A percentile compares a stretch with the other conserved stretches of the same genome.
phyloP scores from a whole-genome alignment of 768 basidiomycete species.

The Polyporus arcularius region DNA sequence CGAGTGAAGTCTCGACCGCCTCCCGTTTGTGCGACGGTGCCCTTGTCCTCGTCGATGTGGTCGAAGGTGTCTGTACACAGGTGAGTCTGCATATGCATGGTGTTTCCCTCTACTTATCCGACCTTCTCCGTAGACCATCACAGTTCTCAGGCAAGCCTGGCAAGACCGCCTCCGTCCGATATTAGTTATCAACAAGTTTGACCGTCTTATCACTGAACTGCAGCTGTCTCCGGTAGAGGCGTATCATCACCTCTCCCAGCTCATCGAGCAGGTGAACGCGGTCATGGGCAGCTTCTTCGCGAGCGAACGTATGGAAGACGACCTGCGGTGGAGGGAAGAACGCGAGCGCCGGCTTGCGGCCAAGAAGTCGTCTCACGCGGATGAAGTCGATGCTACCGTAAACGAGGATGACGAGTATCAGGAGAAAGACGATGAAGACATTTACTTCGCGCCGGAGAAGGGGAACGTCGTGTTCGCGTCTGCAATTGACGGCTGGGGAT shows the following conservation, averaged over 20 bases:
- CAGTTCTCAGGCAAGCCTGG: slow-evolving; percentile 95
- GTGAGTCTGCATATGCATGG: slow-evolving; percentile 37
- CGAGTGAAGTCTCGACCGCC: slow-evolving; percentile 94
- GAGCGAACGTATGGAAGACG: slow-evolving; percentile 94
- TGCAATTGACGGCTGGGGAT: slow-evolving; percentile 97
- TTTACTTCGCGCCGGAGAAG: slow-evolving; percentile 94
- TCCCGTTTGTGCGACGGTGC: slow-evolving; percentile 94
- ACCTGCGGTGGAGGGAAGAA: slow-evolving; percentile 91
- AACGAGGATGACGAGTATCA: slow-evolving; percentile 74
- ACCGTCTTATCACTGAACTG: slow-evolving; percentile 91
- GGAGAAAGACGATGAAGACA: slow-evolving; percentile 96
- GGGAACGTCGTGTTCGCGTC: slow-evolving; percentile 97
- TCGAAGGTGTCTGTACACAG: slow-evolving; percentile 98
- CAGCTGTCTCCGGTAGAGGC: slow-evolving; percentile 90
- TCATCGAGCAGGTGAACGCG: slow-evolving; percentile 97
- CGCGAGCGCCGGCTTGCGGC: slow-evolving; percentile 78
- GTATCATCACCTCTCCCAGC: slow-evolving; percentile 88
- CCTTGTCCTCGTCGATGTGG: slow-evolving; percentile 91
- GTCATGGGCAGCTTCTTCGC: slow-evolving; percentile 98
- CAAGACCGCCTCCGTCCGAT: slow-evolving; percentile 85
- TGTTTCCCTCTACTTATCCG: background rate
- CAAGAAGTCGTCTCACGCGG: slow-evolving; percentile 70
- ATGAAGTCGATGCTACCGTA: slow-evolving; percentile 48
- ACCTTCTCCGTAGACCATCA: slow-evolving; percentile 67
- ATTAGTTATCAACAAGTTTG: slow-evolving; percentile 96